These are phyloP conservation scores for Furcasterigmium sp. DNA, from an alignment of 2,329 filamentous ascomycete species.

Conservation along the genomic window DNA sequence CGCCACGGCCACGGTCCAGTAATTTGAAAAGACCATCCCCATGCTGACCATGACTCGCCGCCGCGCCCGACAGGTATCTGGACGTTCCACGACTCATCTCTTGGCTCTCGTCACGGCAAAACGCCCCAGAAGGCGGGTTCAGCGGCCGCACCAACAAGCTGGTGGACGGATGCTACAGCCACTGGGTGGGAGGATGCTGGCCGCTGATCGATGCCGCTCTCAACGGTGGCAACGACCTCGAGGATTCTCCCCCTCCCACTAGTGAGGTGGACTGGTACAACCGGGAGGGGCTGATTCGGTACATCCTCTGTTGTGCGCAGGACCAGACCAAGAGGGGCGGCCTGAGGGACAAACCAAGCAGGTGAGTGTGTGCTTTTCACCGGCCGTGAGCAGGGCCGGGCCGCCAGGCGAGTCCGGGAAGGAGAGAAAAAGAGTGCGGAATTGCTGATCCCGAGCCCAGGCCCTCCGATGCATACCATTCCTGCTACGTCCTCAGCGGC, in stretches of 20 bases:
- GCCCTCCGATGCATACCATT: slow-evolving; percentile 82
- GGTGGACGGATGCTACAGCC: slow-evolving; percentile 96
- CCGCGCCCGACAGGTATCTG: slow-evolving; percentile 55
- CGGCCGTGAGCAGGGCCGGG: not conserved
- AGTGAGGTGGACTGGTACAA: slow-evolving; percentile 54
- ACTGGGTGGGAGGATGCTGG: slow-evolving; percentile 97
- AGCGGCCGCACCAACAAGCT: slow-evolving; percentile 95
- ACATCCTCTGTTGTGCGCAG: slow-evolving; percentile 87
- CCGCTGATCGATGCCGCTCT: slow-evolving; percentile 79
- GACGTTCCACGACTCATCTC: slow-evolving; percentile 71
- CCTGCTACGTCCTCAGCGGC: slow-evolving; percentile 84
- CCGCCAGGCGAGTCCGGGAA: no score
- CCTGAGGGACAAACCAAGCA: slow-evolving; percentile 87
- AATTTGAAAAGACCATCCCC: not conserved
- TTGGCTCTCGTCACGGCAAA: slow-evolving; percentile 88
- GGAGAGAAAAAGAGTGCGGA: not conserved
- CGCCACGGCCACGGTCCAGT: no score
- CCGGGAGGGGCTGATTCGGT: slow-evolving; percentile 78
- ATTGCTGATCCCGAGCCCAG: slow-evolving; percentile 31
- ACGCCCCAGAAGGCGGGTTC: slow-evolving; percentile 87
- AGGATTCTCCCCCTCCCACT: not conserved
- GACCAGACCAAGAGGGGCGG: slow-evolving; percentile 67
- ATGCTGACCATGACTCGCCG: not conserved
- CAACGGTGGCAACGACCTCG: slow-evolving; percentile 37
- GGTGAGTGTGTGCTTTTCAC: slow-evolving; percentile 48